A percentile compares a stretch with the other conserved stretches of the same genome.
phyloP scores from a whole-genome alignment of 108 stramenopile species.

The Mayamaea pseudoterrestris region DNA sequence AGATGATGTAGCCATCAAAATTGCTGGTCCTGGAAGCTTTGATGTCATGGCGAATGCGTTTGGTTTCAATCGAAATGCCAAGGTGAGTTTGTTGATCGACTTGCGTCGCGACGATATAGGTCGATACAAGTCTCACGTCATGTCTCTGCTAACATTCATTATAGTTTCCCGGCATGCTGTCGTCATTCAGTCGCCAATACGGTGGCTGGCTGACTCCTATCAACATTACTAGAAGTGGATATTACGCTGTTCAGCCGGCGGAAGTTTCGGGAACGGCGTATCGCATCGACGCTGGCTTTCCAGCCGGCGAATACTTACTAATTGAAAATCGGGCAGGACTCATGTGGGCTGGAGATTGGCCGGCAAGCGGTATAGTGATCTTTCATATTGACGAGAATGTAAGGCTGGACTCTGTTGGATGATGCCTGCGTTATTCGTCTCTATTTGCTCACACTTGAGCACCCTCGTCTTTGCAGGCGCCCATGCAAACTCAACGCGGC shows the following conservation, averaged over 20 bases:
- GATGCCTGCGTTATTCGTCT: no score
- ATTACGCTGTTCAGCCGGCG: constrained; percentile 23
- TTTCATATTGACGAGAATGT: constrained; percentile 1
- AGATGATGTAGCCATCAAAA: not conserved
- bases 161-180: constrained; percentile 24
- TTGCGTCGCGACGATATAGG: not conserved
- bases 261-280: constrained; percentile 28
- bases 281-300: constrained; percentile 25
- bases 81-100: no score
- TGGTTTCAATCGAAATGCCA: constrained; percentile 1
- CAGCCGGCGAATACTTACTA: constrained; percentile 40
- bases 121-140: not conserved
- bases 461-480: no score
- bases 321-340: constrained; percentile 65
- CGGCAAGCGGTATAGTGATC: not conserved
- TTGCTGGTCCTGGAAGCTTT: constrained; percentile 15
- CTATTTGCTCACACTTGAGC: no score
- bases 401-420: not conserved
- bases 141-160: constrained; percentile 12
- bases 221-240: constrained; percentile 26
- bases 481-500: constrained; percentile 30
- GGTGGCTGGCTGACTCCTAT: constrained; percentile 40
- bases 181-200: constrained; percentile 34
- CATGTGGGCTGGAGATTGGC: constrained; percentile 21
- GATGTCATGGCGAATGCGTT: constrained; percentile 14